These are phyloP conservation scores for Phaseolus coccineus DNA, from an alignment of 331 rosid species.

Conservation along the genomic window DNA sequence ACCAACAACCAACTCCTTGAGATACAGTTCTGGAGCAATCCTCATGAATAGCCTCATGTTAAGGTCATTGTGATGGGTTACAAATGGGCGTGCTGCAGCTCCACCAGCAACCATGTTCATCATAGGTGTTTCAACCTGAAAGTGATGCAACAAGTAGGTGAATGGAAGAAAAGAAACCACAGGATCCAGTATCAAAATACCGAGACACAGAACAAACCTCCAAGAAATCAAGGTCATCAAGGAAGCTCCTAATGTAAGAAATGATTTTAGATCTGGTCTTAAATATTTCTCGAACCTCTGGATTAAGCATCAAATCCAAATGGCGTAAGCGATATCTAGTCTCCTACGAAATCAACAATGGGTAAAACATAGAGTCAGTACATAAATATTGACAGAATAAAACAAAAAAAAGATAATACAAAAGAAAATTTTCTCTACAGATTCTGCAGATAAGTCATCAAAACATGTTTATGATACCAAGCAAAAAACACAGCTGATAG, in stretches of 20 bases:
- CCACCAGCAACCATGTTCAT: slow-evolving; percentile 99
- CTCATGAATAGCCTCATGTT: slow-evolving; percentile 88
- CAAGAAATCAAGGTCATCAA: slow-evolving; percentile 81
- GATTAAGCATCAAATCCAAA: slow-evolving; percentile 86
- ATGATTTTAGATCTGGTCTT: slow-evolving; percentile 78
- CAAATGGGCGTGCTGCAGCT: slow-evolving; percentile 96
- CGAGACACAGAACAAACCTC: slow-evolving; percentile 68
- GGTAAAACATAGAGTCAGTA: background rate
- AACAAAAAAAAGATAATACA: slow-evolving; percentile 9
- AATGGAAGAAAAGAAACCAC: slow-evolving; percentile 28
- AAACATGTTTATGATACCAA: background rate
- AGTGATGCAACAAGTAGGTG: slow-evolving; percentile 27
- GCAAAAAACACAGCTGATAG: background rate
- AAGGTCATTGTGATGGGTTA: slow-evolving; percentile 89
- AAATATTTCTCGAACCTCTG: slow-evolving; percentile 86
- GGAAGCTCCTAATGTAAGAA: slow-evolving; percentile 69
- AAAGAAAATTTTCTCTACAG: background rate
- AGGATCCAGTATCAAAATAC: slow-evolving; percentile 21
- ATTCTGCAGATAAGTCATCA: slow-evolving; percentile 12
- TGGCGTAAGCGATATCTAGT: slow-evolving; percentile 91
- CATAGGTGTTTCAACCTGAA: slow-evolving; percentile 98
- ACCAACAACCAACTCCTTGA: slow-evolving; percentile 93
- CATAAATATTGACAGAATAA: background rate
- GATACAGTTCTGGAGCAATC: slow-evolving; percentile 95
- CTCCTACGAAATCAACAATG: slow-evolving; percentile 58